These are phyloP conservation scores for Tetrapisispora phaffii DNA, from an alignment of 805 yeast species.

Conservation along the genomic window DNA sequence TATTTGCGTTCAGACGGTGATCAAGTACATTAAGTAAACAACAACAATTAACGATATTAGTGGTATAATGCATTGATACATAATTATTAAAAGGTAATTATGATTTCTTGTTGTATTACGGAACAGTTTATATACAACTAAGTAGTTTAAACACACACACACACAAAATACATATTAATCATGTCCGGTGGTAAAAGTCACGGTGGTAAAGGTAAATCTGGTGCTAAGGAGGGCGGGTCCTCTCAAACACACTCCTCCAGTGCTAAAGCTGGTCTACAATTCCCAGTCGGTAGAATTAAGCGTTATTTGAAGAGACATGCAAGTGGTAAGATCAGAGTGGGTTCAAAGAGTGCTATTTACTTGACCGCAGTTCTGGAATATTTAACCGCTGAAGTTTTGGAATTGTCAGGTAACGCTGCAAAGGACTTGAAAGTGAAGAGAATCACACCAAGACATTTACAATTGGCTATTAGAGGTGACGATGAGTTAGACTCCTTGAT, in stretches of 20 bases:
- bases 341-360: conserved; percentile 92
- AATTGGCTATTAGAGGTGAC: conserved; percentile 95
- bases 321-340: conserved; percentile 75
- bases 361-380: conserved; percentile 93
- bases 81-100: too few relatives aligned
- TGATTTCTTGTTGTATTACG: too few relatives aligned
- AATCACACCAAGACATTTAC: conserved; percentile 95
- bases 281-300: conserved; percentile 98
- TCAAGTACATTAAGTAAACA: too few relatives aligned
- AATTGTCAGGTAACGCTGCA: conserved; percentile 97
- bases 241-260: conserved; percentile 67
- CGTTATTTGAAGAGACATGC: conserved; percentile 88
- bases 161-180: not conserved
- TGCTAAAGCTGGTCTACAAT: conserved; percentile 88
- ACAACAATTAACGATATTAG: too few relatives aligned
- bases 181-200: conserved; percentile 97
- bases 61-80: too few relatives aligned
- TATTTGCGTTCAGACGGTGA: too few relatives aligned
- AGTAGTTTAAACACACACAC: not conserved
- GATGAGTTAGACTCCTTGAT: conserved; percentile 92
- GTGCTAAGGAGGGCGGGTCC: conserved; percentile 56
- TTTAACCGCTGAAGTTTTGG: conserved; percentile 92
- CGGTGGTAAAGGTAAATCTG: conserved; percentile 95
- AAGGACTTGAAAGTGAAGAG: conserved; percentile 91
- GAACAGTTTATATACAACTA: not conserved